phyloP scores from a whole-genome alignment of 1,284 basidiomycete genomes.

The Pisolithus thermaeus region DNA sequence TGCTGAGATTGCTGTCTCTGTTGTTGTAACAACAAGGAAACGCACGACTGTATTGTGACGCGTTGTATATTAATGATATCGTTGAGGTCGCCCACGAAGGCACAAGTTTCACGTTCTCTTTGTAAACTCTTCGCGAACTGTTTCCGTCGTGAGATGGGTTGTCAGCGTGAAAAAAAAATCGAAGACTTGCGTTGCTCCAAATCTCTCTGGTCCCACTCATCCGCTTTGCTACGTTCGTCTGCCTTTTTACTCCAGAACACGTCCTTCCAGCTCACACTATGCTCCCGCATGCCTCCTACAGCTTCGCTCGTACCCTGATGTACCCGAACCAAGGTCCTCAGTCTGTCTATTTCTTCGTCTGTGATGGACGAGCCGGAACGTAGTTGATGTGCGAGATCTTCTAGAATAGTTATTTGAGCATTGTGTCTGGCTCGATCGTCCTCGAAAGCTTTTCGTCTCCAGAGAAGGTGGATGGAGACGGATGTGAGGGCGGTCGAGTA shows the following conservation, averaged over 20 bases:
- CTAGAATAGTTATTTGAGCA: constrained; percentile 56
- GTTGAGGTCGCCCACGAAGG: not conserved
- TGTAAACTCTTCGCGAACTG: constrained; percentile 6
- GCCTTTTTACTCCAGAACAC: constrained; percentile 26
- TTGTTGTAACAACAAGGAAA: not conserved
- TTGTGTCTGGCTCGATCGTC: constrained; percentile 44
- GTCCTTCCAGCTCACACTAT: constrained; percentile 22
- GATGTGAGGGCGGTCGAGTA: constrained; percentile 58
- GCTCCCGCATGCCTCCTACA: not conserved
- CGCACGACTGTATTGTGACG: not conserved
- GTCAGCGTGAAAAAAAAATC: not conserved
- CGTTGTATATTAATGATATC: not conserved
- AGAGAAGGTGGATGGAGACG: constrained; percentile 55
- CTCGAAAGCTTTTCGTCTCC: constrained; percentile 40
- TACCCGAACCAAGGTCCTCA: constrained; percentile 40
- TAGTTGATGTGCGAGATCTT: constrained; percentile 46
- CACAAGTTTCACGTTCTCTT: not conserved
- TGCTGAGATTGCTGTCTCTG: not conserved
- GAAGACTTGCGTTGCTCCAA: constrained; percentile 12
- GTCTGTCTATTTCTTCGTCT: constrained; percentile 42
- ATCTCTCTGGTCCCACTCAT: constrained; percentile 7
- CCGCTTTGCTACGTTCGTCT: constrained; percentile 1
- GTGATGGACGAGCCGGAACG: constrained; percentile 36
- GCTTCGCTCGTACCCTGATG: constrained; percentile 8
- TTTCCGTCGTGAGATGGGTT: not conserved